Percentiles rank a stretch among this genome's conserved stretches.
Evolutionary conservation across 2,329 filamentous ascomycete genomes (phyloP).

Genomic region (Colletotrichum liaoningense): DNA sequence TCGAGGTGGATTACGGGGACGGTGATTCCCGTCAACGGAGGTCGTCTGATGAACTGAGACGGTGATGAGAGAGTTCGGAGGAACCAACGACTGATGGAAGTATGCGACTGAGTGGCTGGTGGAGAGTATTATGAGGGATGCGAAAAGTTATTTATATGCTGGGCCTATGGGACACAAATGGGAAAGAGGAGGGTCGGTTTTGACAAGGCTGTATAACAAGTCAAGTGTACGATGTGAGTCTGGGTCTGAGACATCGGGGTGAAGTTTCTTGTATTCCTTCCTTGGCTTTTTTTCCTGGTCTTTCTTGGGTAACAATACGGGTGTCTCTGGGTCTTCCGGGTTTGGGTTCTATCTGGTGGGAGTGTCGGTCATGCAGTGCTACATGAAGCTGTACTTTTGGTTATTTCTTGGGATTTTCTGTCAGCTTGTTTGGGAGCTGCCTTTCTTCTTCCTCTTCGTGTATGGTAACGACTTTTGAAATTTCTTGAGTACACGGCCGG

Average conservation of each 20-base stretch:
- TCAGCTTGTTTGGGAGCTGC: not conserved
- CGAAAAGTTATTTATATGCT: not conserved
- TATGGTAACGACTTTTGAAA: not conserved
- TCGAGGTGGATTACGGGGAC: conserved; percentile 37
- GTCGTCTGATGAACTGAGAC: conserved; percentile 33
- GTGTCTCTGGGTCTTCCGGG: not conserved
- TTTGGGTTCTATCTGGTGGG: not conserved
- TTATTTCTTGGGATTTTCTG: not conserved
- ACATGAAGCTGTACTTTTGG: conserved; percentile 11
- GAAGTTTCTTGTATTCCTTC: not conserved
- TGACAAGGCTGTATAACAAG: conserved; percentile 18
- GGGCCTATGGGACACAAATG: conserved; percentile 5
- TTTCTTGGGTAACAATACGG: conserved; percentile 15
- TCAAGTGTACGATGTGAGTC: conserved; percentile 23
- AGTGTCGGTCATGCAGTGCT: conserved; percentile 7
- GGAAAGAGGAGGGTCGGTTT: not conserved
- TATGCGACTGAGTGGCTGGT: not conserved
- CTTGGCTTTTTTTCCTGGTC: not conserved
- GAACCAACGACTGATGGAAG: not conserved
- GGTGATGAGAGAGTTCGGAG: not conserved
- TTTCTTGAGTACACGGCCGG: not conserved
- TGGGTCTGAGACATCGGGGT: conserved; percentile 27
- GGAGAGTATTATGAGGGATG: not conserved
- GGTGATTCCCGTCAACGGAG: conserved; percentile 36
- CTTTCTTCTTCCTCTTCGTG: not conserved